Evolutionary conservation across 352 stramenopile species (phyloP).

Genomic region (Phytophthora sojae): DNA sequence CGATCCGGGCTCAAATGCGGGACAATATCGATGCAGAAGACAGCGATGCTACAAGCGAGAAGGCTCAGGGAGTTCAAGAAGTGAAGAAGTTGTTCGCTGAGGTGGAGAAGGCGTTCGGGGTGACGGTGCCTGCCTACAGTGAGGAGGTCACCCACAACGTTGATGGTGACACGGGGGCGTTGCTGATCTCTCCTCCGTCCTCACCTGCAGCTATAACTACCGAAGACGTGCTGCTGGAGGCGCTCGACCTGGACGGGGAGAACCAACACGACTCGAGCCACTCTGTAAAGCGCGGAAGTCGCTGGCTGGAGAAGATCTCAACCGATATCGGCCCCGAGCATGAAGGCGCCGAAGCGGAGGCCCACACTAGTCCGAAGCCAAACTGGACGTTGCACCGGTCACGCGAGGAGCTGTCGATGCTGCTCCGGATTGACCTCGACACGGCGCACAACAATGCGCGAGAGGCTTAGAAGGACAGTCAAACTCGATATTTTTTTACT

Average conservation of each 20-base stretch:
- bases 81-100: constrained; percentile 25
- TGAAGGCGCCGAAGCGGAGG: constrained; percentile 13
- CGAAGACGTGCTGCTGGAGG: constrained; percentile 34
- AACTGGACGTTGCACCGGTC: constrained; percentile 26
- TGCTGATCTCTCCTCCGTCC: constrained; percentile 7
- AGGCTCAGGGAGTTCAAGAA: constrained; percentile 5
- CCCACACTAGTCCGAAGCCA: not conserved
- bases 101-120: constrained; percentile 31
- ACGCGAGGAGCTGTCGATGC: constrained; percentile 30
- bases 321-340: constrained; percentile 24
- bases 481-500: constrained; percentile 3
- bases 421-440: constrained; percentile 38
- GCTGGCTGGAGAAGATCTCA: constrained; percentile 9
- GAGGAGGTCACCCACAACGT: constrained; percentile 4
- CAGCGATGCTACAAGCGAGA: not conserved
- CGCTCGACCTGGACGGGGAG: constrained; percentile 17
- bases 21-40: not conserved
- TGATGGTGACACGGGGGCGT: not conserved
- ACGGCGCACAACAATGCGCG: constrained; percentile 28
- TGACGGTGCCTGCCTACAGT: constrained; percentile 16
- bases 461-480: constrained; percentile 27
- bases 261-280: constrained; percentile 15
- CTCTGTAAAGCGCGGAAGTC: constrained; percentile 8
- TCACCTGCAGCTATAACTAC: constrained; percentile 11
- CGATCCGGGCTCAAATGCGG: constrained; percentile 26